Evolutionary conservation across 352 stramenopile species (phyloP).

Genomic region (Plasmopara muralis): DNA sequence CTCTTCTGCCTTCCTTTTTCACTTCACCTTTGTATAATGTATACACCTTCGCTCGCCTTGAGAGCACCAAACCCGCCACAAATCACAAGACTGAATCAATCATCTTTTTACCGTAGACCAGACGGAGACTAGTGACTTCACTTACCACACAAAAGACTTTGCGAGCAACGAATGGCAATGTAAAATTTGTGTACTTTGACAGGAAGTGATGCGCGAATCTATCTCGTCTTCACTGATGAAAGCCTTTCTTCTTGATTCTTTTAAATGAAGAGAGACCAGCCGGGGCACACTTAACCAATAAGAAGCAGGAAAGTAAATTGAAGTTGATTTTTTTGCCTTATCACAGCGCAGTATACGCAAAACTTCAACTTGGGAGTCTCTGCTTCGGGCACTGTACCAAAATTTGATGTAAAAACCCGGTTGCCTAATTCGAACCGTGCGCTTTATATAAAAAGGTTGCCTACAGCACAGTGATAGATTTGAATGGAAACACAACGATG

Average conservation of each 20-base stretch:
- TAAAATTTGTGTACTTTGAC: conserved; percentile 5
- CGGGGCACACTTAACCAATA: not conserved
- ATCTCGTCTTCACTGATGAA: conserved; percentile 19
- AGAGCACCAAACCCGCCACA: conserved; percentile 23
- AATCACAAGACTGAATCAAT: conserved; percentile 27
- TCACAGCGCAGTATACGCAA: not conserved
- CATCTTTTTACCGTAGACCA: conserved; percentile 5
- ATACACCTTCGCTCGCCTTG: conserved; percentile 1
- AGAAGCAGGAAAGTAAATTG: conserved; percentile 9
- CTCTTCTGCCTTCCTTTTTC: conserved; percentile 13
- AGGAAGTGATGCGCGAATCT: conserved; percentile 6
- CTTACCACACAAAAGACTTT: too few species aligned
- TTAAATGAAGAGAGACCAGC: not conserved
- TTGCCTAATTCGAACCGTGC: too few species aligned
- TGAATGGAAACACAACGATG: too few species aligned
- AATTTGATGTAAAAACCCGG: too few species aligned
- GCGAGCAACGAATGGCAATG: conserved; percentile 9
- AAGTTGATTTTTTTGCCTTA: conserved; percentile 34
- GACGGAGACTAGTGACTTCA: conserved; percentile 5
- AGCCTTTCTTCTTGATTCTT: conserved; percentile 19
- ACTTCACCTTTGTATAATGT: conserved; percentile 24
- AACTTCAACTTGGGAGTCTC: conserved; percentile 25
- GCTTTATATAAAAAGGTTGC: too few species aligned
- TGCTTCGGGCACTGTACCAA: too few species aligned
- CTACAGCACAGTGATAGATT: too few species aligned